A percentile compares a stretch with the other conserved stretches of the same genome.
Conservation (phyloP, 371 early-diverging fungal species). For the Mortierella sp. region DNA sequence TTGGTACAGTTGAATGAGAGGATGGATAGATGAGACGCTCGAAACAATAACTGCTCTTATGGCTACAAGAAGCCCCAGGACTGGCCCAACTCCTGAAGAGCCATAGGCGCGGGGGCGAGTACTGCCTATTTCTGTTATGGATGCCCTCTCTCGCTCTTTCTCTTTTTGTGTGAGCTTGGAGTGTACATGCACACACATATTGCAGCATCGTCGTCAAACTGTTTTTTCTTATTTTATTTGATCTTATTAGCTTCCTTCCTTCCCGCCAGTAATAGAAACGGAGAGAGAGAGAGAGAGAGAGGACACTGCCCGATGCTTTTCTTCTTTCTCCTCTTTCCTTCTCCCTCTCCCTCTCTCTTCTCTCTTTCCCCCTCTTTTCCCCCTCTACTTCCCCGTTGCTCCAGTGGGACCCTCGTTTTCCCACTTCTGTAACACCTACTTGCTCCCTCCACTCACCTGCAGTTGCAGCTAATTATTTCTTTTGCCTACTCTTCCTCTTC, state of each 20-base stretch:
- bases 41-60: neutral
- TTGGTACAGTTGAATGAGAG: neutral
- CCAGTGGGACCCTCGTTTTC: neutral
- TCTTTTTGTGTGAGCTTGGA: neutral
- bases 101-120: conserved; percentile 9
- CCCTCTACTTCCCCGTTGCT: too few species aligned
- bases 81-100: conserved; percentile 8
- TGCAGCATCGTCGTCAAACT: neutral
- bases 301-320: neutral
- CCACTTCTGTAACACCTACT: conserved; percentile 2
- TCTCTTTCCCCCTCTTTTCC: neutral
- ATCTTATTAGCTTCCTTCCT: neutral
- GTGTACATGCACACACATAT: conserved; percentile 3
- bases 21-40: neutral
- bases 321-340: neutral
- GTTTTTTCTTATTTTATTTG: neutral
- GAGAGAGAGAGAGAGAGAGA: too few species aligned
- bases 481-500: neutral
- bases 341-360: neutral
- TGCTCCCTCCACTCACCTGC: neutral
- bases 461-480: neutral
- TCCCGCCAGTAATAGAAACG: conserved; percentile 1
- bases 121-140: conserved; percentile 3
- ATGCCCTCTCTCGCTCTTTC: neutral
- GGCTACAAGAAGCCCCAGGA: neutral